A percentile compares a stretch with the other conserved stretches of the same genome.
Conservation (phyloP, 306 rosid species). For the Castanopsis chinensis region DNA sequence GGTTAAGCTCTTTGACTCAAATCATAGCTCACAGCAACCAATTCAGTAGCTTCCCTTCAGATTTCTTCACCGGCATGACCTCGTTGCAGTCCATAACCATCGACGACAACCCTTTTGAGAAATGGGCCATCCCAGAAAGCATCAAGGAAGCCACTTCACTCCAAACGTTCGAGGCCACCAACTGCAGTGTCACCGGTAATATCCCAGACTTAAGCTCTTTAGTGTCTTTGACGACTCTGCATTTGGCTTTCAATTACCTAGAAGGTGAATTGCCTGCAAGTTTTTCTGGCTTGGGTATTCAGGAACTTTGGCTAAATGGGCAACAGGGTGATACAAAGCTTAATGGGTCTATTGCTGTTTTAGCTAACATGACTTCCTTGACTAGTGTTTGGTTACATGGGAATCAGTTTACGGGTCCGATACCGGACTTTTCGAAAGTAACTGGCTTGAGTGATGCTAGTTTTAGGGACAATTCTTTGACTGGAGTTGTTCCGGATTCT, state of each 20-base stretch:
- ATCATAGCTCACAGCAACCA: slow-evolving; percentile 47
- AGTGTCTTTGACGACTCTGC: slow-evolving; percentile 43
- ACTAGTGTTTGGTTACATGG: slow-evolving; percentile 49
- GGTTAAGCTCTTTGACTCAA: slow-evolving; percentile 27
- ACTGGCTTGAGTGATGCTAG: slow-evolving; percentile 26
- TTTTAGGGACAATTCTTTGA: slow-evolving; percentile 64
- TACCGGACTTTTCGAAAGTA: slow-evolving; percentile 59
- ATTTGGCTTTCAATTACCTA: slow-evolving; percentile 45
- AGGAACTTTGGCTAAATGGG: slow-evolving; percentile 59
- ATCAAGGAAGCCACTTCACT: slow-evolving; percentile 36
- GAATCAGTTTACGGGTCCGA: slow-evolving; percentile 71
- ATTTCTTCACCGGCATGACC: slow-evolving; percentile 51
- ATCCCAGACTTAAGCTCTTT: slow-evolving; percentile 56
- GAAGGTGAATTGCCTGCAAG: slow-evolving; percentile 62
- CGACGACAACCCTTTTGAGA: slow-evolving; percentile 43
- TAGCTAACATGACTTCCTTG: slow-evolving; percentile 54
- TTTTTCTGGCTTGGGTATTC: slow-evolving; percentile 40
- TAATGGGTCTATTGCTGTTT: slow-evolving; percentile 60
- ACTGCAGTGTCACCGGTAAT: slow-evolving; percentile 38
- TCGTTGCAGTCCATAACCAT: slow-evolving; percentile 35
- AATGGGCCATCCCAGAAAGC: slow-evolving; percentile 55
- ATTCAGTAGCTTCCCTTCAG: slow-evolving; percentile 46
- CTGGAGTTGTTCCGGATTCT: slow-evolving; percentile 77
- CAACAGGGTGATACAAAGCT: slow-evolving; percentile 46
- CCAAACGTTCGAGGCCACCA: slow-evolving; percentile 37